These are phyloP conservation scores for Fraxinus excelsior DNA, from an alignment of 257 asterid species.

Conservation along the genomic window DNA sequence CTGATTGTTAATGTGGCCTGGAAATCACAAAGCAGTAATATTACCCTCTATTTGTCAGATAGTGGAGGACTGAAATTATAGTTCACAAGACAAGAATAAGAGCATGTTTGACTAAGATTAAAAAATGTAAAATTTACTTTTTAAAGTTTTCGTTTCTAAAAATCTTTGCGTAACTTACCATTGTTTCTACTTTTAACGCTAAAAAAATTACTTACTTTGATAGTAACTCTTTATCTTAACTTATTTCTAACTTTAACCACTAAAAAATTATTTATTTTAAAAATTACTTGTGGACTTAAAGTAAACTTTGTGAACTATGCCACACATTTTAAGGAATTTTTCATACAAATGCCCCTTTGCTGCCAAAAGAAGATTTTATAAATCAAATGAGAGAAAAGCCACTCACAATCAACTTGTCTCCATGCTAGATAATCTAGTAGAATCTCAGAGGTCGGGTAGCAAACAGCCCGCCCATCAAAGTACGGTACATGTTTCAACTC, in stretches of 20 bases:
- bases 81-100: background rate
- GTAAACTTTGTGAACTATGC: background rate
- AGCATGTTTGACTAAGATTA: background rate
- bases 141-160: background rate
- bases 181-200: background rate
- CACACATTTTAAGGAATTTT: background rate
- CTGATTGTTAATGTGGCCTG: constrained; percentile 95
- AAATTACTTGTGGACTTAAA: background rate
- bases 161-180: no score
- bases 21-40: constrained; percentile 18
- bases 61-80: background rate
- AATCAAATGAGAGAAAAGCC: constrained; percentile 2
- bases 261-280: background rate
- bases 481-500: constrained; percentile 62
- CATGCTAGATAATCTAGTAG: constrained; percentile 80
- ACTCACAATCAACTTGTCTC: constrained; percentile 98
- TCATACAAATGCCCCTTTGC: background rate
- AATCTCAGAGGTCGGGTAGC: constrained; percentile 73
- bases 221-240: background rate
- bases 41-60: constrained; percentile 6
- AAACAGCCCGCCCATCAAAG: constrained; percentile 85
- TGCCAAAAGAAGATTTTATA: background rate
- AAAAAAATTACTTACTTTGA: background rate
- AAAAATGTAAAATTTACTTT: background rate
- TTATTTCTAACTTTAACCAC: background rate